Evolutionary conservation across 139 green algal species (phyloP), one percentile per base, ranked within the genome.

Genomic region (Chlamydomonas sphaeroides): DNA sequence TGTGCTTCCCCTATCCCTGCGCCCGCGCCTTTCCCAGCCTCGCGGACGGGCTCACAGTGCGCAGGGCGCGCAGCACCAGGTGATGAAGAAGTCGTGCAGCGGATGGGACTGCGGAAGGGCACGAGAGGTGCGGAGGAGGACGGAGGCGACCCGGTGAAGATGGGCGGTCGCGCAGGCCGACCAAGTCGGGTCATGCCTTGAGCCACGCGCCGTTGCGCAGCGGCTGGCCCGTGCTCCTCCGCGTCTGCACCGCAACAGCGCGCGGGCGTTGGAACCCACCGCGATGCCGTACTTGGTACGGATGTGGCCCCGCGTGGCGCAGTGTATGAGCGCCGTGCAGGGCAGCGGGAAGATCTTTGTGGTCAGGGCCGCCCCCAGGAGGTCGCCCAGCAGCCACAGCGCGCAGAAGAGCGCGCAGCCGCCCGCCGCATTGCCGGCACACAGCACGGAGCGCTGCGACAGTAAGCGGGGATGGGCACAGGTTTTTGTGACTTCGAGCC

Each of bases 281-380:
- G 72, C 61, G n/a, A 82, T 82, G 75, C 42, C 42, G 62, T 82
- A 82, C 75, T 82, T 82, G 1, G 32, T 32, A 23, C 75, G 75
- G 0, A 82, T 63, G 62, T 39, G 38, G 21, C 62, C 62, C 1
- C 75, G 61, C 45, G 33, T 30, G 6, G 65, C 42, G 2, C 1
- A 38, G 75, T 82, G 75, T 41, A 82, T 32, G 26, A 72, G 59
- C 45, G 62, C 61, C 23, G 32, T 65, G 32, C 75, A 82, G 45
- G 75, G 75, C 74, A 70, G 74, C 39, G 41, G 33, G 20, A 72
- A 36, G 8, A 65, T 20, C 33, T 51, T 49, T 0, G 62, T 63
- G 20, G 65, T 33, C 75, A 73, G 59, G 32, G 32, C 75, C n/a
- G 75, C 62, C 6, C 75, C 42, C 42, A 65, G 33, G 1, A 82